These are phyloP conservation scores for Alternaria sp. DNA, from an alignment of 2,329 filamentous ascomycete species.

Conservation along the genomic window DNA sequence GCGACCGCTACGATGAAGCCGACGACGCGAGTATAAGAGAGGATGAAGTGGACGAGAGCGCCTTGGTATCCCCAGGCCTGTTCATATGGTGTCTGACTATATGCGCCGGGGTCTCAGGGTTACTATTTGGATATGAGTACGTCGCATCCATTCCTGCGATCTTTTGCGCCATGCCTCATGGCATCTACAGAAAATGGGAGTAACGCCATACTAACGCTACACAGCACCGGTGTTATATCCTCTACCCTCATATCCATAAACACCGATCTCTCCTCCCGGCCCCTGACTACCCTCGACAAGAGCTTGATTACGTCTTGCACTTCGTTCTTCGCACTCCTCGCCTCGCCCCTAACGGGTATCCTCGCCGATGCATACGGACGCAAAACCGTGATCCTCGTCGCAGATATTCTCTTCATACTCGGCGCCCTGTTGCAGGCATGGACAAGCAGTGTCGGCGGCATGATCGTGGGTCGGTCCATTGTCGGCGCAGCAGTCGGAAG, in stretches of 20 bases:
- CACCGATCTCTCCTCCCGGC: slow-evolving; percentile 59
- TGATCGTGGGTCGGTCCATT: slow-evolving; percentile 72
- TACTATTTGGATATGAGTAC: slow-evolving; percentile 69
- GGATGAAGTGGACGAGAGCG: slow-evolving; percentile 46
- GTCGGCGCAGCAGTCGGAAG: slow-evolving; percentile 77
- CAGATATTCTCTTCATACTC: slow-evolving; percentile 66
- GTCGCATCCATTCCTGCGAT: slow-evolving; percentile 8
- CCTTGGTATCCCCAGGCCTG: slow-evolving; percentile 31
- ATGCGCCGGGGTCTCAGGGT: slow-evolving; percentile 63
- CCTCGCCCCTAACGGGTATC: slow-evolving; percentile 61
- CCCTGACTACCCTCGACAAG: slow-evolving; percentile 62
- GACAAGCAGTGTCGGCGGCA: slow-evolving; percentile 63
- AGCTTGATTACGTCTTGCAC: slow-evolving; percentile 65
- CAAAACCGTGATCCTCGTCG: slow-evolving; percentile 79
- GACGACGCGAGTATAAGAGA: slow-evolving; percentile 16
- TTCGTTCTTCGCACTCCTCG: slow-evolving; percentile 63
- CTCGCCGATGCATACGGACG: slow-evolving; percentile 77
- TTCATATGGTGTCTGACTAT: slow-evolving; percentile 65
- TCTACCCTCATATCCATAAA: slow-evolving; percentile 64
- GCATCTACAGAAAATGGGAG: neutral
- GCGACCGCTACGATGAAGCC: slow-evolving; percentile 22
- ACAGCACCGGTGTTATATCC: slow-evolving; percentile 65
- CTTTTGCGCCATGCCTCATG: neutral
- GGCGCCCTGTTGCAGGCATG: slow-evolving; percentile 72
- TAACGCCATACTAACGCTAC: neutral